Percentiles rank a stretch among this genome's conserved stretches.
Evolutionary conservation across 1,284 basidiomycete species (phyloP).

Genomic region (Ustilago vetiveriae): DNA sequence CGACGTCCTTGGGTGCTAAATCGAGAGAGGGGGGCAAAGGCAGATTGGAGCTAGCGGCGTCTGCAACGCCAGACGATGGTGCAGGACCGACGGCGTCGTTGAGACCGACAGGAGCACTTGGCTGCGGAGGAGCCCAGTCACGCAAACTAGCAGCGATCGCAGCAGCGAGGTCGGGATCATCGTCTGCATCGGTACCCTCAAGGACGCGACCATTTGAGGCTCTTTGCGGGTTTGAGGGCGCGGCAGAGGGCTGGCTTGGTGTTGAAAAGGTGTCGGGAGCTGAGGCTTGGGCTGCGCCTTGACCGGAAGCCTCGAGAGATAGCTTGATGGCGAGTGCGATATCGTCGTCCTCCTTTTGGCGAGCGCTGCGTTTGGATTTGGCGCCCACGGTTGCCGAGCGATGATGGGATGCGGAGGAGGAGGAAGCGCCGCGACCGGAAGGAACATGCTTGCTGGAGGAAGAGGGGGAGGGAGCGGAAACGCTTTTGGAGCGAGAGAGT

Average conservation of each 20-base stretch:
- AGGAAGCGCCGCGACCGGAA: constrained; percentile 50
- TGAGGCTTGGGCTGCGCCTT: constrained; percentile 59
- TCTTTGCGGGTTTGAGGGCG: constrained; percentile 62
- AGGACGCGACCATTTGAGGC: constrained; percentile 60
- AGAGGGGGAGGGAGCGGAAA: constrained; percentile 31
- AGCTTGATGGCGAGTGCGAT: constrained; percentile 92
- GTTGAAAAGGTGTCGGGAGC: constrained; percentile 73
- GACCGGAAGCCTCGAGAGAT: constrained; percentile 72
- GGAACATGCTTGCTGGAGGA: constrained; percentile 30
- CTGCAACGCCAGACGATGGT: too few species aligned
- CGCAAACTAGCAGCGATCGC: constrained; percentile 94
- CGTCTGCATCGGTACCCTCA: constrained; percentile 75
- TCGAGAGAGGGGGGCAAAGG: constrained; percentile 60
- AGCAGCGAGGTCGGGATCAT: constrained; percentile 89
- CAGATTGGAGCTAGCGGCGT: constrained; percentile 15
- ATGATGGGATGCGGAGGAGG: constrained; percentile 52
- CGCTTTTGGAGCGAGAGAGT: constrained; percentile 46
- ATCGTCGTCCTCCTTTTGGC: constrained; percentile 78
- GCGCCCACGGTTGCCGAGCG: constrained; percentile 61
- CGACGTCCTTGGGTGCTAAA: constrained; percentile 57
- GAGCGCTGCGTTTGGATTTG: constrained; percentile 67
- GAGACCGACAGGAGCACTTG: constrained; percentile 54
- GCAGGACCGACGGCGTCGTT: constrained; percentile 15
- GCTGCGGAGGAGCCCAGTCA: constrained; percentile 70
- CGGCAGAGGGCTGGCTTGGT: constrained; percentile 69